Percentiles rank a stretch among this genome's conserved stretches.
Conservation (phyloP, 441 rosid genomes). For the Theobroma grandiflorum region DNA sequence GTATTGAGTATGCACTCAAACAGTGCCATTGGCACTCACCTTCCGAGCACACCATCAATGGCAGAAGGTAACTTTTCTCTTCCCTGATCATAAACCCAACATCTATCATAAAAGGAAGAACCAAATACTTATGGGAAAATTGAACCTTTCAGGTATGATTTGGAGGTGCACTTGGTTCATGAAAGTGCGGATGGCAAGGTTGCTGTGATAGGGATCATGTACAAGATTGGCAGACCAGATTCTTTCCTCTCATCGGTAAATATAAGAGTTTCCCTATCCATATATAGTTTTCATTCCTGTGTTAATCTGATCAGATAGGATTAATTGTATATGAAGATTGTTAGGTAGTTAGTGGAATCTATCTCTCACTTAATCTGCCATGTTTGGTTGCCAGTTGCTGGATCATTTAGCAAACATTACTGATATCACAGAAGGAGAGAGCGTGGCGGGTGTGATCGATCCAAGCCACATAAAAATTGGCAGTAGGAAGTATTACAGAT, state of each 20-base stretch:
- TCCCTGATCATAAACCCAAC: neutral
- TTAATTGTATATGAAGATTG: too few relatives aligned
- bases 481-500: constrained; percentile 66
- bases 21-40: constrained; percentile 91
- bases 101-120: neutral
- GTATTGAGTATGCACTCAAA: constrained; percentile 54
- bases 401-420: constrained; percentile 45
- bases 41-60: constrained; percentile 74
- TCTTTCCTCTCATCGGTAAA: constrained; percentile 63
- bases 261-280: neutral
- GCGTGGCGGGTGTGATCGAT: constrained; percentile 45
- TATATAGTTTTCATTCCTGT: neutral
- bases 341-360: neutral
- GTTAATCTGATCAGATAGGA: neutral
- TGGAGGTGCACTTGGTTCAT: constrained; percentile 84
- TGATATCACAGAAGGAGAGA: constrained; percentile 38
- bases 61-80: constrained; percentile 50
- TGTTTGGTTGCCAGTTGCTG: constrained; percentile 43
- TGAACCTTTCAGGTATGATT: constrained; percentile 47
- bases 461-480: constrained; percentile 54
- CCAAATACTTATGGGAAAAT: neutral
- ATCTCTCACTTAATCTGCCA: neutral
- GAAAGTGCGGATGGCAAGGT: constrained; percentile 52
- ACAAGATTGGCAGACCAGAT: constrained; percentile 70
- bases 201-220: constrained; percentile 73